Evolutionary conservation across 2,329 filamentous ascomycete species (phyloP), one percentile per base, ranked within the genome.

Genomic region (Fusarium sp.): DNA sequence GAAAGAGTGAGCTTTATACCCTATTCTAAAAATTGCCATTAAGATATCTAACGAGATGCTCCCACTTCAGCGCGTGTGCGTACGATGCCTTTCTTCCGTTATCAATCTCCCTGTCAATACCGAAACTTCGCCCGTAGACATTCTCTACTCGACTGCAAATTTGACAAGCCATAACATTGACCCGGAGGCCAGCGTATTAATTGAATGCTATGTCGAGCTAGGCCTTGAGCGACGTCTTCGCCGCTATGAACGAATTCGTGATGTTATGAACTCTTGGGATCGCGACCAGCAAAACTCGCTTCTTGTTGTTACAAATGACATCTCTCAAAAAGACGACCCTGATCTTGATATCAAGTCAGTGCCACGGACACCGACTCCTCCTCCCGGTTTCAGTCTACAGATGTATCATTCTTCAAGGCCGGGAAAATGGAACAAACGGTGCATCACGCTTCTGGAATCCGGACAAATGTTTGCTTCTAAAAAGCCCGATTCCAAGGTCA

Each of bases 221-320:
- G 93, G 93, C 30, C 83, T 98, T 3, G 92, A 96, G 77, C 89
- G 95, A 39, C 91, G 92, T 1, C 80, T 98, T 26, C 90, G 95
- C 40, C 90, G 89, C 39, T 97, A 97, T 76, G 95, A 98, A 80
- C 89, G 88, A 65, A 86, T 98, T 32, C 88, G 93, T 62, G 93
- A 97, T 73, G 87, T 97, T 22, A 87, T 97, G 85, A 96, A 97
- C 77, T 96, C 94, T 1, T 98, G 95, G 95, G 92, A 97, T 63
- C 84, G 86, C 43, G 94, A 97, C 76, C 83, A 85, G 4, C 90
- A 94, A 71, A 96, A 97, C 73, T 84, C 86, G 9, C 83, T 98
- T 15, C 80, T 92, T 19, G 84, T 97, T 22, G 80, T 90, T 55
- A 84, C 89, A 15, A 82, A 85, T 3, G 85, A 89, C 37, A 79